Evolutionary conservation across 73 alveolate genomes (phyloP), one percentile per base, ranked within the genome.

Genomic region (Stentor coeruleus): DNA sequence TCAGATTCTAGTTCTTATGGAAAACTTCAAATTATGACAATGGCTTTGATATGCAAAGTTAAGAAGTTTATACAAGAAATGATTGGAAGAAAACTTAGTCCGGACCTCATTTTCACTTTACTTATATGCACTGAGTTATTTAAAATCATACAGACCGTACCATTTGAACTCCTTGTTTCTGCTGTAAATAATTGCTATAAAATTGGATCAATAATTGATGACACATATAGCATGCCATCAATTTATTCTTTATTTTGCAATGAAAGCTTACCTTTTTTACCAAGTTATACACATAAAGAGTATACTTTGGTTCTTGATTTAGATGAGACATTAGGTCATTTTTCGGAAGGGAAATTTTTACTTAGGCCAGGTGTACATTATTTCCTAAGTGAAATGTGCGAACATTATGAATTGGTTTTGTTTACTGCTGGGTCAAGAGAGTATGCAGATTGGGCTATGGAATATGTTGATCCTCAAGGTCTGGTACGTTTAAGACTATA

Each of bases 311-410:
- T 91, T 31, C 88, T 91, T 26, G 96, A 91, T 84, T 49, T 91
- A 39, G 96, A 91, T 82, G 96, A 91, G 82, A 91, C 96, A 11
- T 82, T 91, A 58, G 90, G 88, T 3, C 93, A 88, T 59, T 88
- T 72, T 39, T 85, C 88, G 76, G 87, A 88, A 40, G 81, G 20
- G 35, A 66, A 36, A 66, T 66, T 30, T 39, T 38, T 59, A 35
- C 55, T 81, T 35, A 72, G 92, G 38, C 92, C 92, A 38, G 81
- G 81, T 49, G 89, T 83, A 40, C 15, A 42, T 26, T 82, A 83
- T 3, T 86, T 86, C 66, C 57, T 86, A 3, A 75, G 35, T 66
- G n/a, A 20, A 66, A 20, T 66, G 14, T 35, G 84, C n/a, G 15
- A 85, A 42, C 55, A 42, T 77, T 85, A 84, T 55, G 93, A 87